Conservation (phyloP, 2,329 filamentous ascomycete genomes). For the Sclerotinia trifoliorum region DNA sequence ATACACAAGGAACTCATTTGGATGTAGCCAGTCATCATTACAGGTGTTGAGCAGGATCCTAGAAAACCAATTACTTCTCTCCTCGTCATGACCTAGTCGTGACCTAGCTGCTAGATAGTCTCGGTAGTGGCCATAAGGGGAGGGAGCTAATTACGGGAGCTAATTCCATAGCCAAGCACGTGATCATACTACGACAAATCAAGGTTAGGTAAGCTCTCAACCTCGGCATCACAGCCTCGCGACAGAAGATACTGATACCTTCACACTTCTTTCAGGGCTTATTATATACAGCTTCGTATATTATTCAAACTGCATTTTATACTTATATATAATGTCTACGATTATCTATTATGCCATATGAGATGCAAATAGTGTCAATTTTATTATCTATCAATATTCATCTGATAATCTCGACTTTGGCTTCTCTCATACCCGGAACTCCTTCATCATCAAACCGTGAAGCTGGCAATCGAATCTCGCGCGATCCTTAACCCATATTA, state of each 20-base stretch:
- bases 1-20: not conserved
- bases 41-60: not conserved
- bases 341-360: conserved; percentile 15
- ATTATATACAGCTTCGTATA: not conserved
- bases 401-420: conserved; percentile 12
- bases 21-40: not conserved
- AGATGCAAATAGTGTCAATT: conserved; percentile 9
- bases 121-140: no score
- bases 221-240: conserved; percentile 19
- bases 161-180: not conserved
- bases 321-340: not conserved
- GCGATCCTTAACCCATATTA: not conserved
- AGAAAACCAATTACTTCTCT: not conserved
- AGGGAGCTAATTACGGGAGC: not conserved
- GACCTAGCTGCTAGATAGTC: no score
- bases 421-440: not conserved
- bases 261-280: not conserved
- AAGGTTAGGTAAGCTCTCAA: not conserved
- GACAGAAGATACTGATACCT: not conserved
- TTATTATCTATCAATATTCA: conserved; percentile 10
- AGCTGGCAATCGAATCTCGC: not conserved
- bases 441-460: not conserved
- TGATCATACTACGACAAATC: not conserved
- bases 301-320: not conserved
- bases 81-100: not conserved